A percentile compares a stretch with the other conserved stretches of the same genome.
Evolutionary conservation across 2,329 filamentous ascomycete genomes (phyloP).

Genomic region (Tolypocladium amazonense): DNA sequence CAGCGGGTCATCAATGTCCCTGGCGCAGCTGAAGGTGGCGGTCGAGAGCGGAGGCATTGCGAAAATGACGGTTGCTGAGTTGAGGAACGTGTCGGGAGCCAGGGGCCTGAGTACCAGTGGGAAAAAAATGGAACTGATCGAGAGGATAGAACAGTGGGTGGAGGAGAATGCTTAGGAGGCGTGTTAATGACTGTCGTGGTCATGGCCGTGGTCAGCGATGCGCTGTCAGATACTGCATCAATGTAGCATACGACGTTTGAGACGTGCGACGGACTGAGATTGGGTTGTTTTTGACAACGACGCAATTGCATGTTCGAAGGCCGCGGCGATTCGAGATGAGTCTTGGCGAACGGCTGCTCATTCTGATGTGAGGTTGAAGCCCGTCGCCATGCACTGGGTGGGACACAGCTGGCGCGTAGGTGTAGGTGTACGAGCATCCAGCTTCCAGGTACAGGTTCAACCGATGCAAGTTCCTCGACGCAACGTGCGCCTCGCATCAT

Average conservation of each 20-base stretch:
- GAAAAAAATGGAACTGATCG: constrained; percentile 43
- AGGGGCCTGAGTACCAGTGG: constrained; percentile 39
- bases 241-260: neutral
- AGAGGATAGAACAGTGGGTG: constrained; percentile 45
- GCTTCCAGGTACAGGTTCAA: neutral
- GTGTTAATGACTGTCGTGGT: neutral
- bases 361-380: neutral
- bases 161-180: constrained; percentile 28
- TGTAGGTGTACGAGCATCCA: neutral
- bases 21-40: constrained; percentile 34
- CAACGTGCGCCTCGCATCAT: neutral
- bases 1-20: constrained; percentile 24
- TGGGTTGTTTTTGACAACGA: neutral
- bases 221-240: too few relatives aligned
- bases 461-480: neutral
- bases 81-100: constrained; percentile 36
- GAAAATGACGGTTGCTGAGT: constrained; percentile 44
- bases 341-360: neutral
- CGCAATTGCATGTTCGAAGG: neutral
- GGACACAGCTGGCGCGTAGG: neutral
- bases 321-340: neutral
- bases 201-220: too few relatives aligned
- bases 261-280: neutral
- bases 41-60: constrained; percentile 33
- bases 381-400: neutral